These are phyloP conservation scores for Ganoderma sp. DNA, from an alignment of 1,284 basidiomycete species.

Conservation along the genomic window DNA sequence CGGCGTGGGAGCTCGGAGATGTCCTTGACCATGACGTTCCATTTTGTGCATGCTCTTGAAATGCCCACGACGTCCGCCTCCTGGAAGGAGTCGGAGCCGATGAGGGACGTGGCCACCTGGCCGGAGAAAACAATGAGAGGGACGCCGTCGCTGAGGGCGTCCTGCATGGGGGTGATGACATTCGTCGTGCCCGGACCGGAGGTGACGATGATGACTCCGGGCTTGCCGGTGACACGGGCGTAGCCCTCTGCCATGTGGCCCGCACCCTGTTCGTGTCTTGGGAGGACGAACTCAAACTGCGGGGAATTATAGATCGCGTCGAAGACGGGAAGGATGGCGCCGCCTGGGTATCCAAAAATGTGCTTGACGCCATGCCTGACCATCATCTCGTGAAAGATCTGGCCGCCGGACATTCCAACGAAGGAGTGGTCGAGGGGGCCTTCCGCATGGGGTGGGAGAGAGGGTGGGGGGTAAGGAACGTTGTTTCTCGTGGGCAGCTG, in stretches of 20 bases:
- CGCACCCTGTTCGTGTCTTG: conserved; percentile 96
- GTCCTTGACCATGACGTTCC: conserved; percentile 99
- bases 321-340: conserved; percentile 97
- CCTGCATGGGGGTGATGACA: conserved; percentile 97
- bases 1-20: conserved; percentile 92
- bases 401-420: conserved; percentile 92
- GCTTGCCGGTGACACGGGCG: conserved; percentile 96
- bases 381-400: conserved; percentile 99
- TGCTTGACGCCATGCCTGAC: conserved; percentile 95
- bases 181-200: conserved; percentile 98
- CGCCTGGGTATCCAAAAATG: conserved; percentile 97
- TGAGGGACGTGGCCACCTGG: conserved; percentile 97
- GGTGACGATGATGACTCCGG: conserved; percentile 97
- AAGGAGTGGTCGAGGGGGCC: conserved; percentile 78
- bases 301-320: conserved; percentile 98
- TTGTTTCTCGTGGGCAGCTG: conserved; percentile 64
- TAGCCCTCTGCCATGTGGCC: conserved; percentile 99
- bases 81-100: conserved; percentile 98
- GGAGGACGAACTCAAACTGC: conserved; percentile 95
- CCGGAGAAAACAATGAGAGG: conserved; percentile 96
- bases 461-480: conserved; percentile 49
- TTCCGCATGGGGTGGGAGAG: conserved; percentile 53
- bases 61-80: conserved; percentile 98
- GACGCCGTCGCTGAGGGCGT: conserved; percentile 93
- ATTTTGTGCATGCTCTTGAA: conserved; percentile 96